Conservation (phyloP, 2,329 filamentous ascomycete genomes). For the Cladophialophora bantiana region DNA sequence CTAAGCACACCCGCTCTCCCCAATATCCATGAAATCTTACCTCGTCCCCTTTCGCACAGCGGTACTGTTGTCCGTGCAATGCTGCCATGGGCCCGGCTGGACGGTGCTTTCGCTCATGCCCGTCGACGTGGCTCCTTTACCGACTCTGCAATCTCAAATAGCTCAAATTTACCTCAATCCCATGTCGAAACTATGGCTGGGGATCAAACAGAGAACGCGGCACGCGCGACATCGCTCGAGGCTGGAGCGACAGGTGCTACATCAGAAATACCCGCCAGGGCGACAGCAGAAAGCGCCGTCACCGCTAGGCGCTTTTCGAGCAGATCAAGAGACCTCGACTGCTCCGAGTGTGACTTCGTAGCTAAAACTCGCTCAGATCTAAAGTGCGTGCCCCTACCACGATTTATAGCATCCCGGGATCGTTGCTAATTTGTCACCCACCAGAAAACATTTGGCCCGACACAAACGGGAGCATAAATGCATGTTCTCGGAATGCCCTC, state of each 20-base stretch:
- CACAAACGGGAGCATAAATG: slow-evolving; percentile 75
- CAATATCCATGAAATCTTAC: not conserved
- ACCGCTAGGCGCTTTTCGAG: not conserved
- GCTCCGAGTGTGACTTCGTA: slow-evolving; percentile 21
- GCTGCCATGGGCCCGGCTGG: not conserved
- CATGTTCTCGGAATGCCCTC: slow-evolving; percentile 61
- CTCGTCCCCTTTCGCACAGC: not conserved
- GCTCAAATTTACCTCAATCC: not conserved
- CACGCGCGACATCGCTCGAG: not conserved
- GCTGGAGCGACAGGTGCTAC: not conserved
- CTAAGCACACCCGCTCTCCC: not conserved
- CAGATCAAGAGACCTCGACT: slow-evolving; percentile 13
- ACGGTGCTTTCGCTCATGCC: not conserved
- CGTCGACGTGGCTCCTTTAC: not conserved
- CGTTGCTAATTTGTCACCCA: not conserved
- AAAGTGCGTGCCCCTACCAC: slow-evolving; percentile 42
- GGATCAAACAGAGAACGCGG: not conserved
- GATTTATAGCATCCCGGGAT: slow-evolving; percentile 13
- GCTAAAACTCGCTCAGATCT: slow-evolving; percentile 50
- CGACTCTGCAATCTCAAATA: not conserved
- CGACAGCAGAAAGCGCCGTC: not conserved
- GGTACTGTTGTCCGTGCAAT: not conserved
- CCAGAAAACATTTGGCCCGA: slow-evolving; percentile 76
- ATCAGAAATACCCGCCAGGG: not conserved
- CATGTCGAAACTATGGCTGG: not conserved